Evolutionary conservation across 441 rosid genomes (phyloP), one percentile per base, ranked within the genome.

Genomic region (Raphanus hybrid): DNA sequence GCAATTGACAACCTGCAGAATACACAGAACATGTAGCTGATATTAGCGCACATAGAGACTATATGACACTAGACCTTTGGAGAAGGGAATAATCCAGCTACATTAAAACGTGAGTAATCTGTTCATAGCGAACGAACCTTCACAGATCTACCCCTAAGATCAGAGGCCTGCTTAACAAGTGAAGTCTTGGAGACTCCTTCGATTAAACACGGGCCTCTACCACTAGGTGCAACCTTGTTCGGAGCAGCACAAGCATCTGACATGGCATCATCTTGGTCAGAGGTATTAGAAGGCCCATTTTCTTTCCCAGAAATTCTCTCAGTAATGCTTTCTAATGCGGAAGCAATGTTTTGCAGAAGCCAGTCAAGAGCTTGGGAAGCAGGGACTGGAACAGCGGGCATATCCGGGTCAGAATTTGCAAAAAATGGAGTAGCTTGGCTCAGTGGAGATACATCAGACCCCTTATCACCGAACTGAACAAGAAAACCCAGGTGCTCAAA

Each of bases 401-500:
- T 96, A 85, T 91, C 98, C 8, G 98, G 98, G 84, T 96, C 98
- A 70, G 98, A 92, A 86, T 94, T 94, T 74, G 98, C 98, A 54
- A 94, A 96, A 90, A 96, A 92, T 0, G 94, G 97, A 85, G 97
- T 86, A 69, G 92, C 89, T 86, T 92, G 95, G 83, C 94, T 90
- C 83, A 96, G 78, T 18, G 95, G 87, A 82, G 85, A 82, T 77
- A 85, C 34, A 29, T 29, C 34, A 29, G 34, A 29, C 5, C 92
- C 97, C 85, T 87, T 96, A 72, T 94, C 96, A 70, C 96, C 96
- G 87, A 96, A 89, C 71, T 94, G 98, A 84, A 96, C 73, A 75
- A 96, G 90, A 86, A 96, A 88, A 39, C 97, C 98, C 70, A 96
- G 92, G 88, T 96, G 99, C 89, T 94, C 98, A 76, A 94, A 91